Evolutionary conservation across 306 rosid genomes (phyloP).

Genomic region (Medicago lupulina): DNA sequence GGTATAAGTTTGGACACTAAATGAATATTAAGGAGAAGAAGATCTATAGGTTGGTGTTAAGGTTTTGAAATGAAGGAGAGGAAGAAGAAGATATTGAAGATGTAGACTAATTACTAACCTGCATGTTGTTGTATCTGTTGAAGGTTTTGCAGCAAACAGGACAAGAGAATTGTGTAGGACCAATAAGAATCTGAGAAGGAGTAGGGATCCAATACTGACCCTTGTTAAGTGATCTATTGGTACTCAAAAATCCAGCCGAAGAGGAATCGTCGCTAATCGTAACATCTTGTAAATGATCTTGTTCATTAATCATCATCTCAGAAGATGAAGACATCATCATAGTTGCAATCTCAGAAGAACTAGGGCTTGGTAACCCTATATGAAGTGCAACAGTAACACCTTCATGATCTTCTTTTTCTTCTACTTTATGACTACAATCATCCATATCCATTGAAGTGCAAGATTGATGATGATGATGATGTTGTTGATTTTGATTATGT

Average conservation of each 20-base stretch:
- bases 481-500: neutral
- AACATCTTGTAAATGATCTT: constrained; percentile 16
- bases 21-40: no score
- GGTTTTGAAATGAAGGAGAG: no score
- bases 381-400: constrained; percentile 92
- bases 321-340: constrained; percentile 43
- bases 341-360: constrained; percentile 83
- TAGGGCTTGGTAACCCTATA: constrained; percentile 97
- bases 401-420: neutral
- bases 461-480: neutral
- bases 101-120: constrained; percentile 46
- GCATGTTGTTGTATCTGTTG: constrained; percentile 99
- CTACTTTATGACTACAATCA: neutral
- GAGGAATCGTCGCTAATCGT: constrained; percentile 40
- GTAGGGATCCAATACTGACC: constrained; percentile 99
- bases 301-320: constrained; percentile 35
- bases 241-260: constrained; percentile 50
- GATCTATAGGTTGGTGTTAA: no score
- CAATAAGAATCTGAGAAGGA: constrained; percentile 98
- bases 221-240: constrained; percentile 63
- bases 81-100: no score
- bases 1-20: no score
- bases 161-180: constrained; percentile 97
- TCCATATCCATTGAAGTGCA: constrained; percentile 56
- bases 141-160: constrained; percentile 98